Conservation (phyloP, 768 basidiomycete genomes). For the Hypholoma sublateritium region DNA sequence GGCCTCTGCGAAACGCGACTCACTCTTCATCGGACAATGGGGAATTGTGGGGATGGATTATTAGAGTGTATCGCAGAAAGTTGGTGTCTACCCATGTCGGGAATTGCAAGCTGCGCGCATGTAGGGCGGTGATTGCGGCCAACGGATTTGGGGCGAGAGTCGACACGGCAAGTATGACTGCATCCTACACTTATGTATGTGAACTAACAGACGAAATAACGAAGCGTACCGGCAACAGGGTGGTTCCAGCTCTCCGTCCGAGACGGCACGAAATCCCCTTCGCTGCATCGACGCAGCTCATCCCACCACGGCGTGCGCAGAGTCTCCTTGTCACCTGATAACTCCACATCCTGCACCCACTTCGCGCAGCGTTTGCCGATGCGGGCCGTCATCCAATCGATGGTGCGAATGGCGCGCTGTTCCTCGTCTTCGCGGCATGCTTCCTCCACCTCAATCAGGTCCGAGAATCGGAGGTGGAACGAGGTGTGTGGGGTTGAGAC, state of each 20-base stretch:
- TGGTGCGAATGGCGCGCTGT: conserved; percentile 71
- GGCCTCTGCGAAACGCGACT: conserved; percentile 26
- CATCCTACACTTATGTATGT: conserved; percentile 4
- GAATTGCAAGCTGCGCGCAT: conserved; percentile 63
- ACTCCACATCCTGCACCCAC: conserved; percentile 73
- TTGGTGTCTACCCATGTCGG: conserved; percentile 82
- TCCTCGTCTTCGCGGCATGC: conserved; percentile 81
- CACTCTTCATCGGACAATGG: conserved; percentile 79
- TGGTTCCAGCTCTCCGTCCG: conserved; percentile 85
- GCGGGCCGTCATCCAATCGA: conserved; percentile 84
- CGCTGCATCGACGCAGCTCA: conserved; percentile 72
- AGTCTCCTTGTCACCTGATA: conserved; percentile 38
- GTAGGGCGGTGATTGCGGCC: conserved; percentile 75
- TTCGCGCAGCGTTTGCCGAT: conserved; percentile 59
- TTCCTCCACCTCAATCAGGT: conserved; percentile 67
- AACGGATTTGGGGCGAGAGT: conserved; percentile 81
- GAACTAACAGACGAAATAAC: conserved; percentile 5
- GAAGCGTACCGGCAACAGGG: conserved; percentile 73
- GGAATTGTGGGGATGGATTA: conserved; percentile 72
- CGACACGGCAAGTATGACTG: conserved; percentile 82
- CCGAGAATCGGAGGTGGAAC: conserved; percentile 79
- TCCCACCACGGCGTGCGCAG: conserved; percentile 84
- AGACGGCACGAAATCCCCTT: conserved; percentile 75
- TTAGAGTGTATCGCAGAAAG: conserved; percentile 70
- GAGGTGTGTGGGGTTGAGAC: conserved; percentile 68